Evolutionary conservation across 495 filamentous ascomycete genomes (phyloP).

Genomic region (Aspergillus conjunctus): DNA sequence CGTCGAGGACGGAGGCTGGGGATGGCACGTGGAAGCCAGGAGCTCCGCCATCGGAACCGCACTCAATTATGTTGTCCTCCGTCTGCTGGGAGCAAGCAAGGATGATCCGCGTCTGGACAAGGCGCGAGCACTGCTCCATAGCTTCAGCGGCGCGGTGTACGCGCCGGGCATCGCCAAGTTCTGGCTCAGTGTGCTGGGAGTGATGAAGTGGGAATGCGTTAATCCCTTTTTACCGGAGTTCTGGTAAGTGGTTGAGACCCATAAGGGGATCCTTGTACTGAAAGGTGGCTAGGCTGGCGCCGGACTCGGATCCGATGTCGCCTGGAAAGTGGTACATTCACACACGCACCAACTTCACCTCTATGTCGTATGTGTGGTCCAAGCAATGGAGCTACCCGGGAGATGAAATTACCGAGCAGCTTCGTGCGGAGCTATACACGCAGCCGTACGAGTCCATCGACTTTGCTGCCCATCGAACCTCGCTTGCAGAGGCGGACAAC

Average conservation of each 20-base stretch:
- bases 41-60: constrained; percentile 75
- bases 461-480: not conserved
- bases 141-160: constrained; percentile 70
- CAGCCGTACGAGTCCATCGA: not conserved
- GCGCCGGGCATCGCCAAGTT: constrained; percentile 85
- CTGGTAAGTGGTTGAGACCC: constrained; percentile 62
- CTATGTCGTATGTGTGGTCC: constrained; percentile 5
- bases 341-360: not conserved
- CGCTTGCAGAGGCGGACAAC: not conserved
- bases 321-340: constrained; percentile 7
- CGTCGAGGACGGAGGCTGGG: constrained; percentile 81
- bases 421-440: not conserved
- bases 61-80: constrained; percentile 65
- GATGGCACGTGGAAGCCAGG: constrained; percentile 74
- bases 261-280: not conserved
- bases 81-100: not conserved
- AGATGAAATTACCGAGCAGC: not conserved
- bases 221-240: constrained; percentile 77
- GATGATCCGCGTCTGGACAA: not conserved
- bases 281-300: not conserved
- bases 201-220: constrained; percentile 70
- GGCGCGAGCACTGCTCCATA: constrained; percentile 9
- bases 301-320: not conserved
- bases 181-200: constrained; percentile 71
- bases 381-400: not conserved